Evolutionary conservation across 2,329 filamentous ascomycete genomes (phyloP).

Genomic region (Beauveria sp.): DNA sequence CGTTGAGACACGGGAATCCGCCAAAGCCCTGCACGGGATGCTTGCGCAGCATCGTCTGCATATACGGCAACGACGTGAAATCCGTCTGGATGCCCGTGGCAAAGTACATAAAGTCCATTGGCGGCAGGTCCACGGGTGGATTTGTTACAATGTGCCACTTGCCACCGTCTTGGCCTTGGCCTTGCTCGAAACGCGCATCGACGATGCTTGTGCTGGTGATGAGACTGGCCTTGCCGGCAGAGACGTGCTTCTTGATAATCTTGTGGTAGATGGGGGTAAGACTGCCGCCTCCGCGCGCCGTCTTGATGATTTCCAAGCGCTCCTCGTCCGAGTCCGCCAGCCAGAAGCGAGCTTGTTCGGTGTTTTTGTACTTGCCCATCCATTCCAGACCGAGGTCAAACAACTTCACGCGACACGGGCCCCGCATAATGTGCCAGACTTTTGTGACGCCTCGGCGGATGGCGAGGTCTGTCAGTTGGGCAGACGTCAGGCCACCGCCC

Average conservation of each 20-base stretch:
- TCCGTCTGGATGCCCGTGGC: slow-evolving; percentile 65
- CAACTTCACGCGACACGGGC: slow-evolving; percentile 54
- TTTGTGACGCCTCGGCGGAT: slow-evolving; percentile 57
- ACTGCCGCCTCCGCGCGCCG: slow-evolving; percentile 67
- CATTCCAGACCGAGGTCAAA: slow-evolving; percentile 72
- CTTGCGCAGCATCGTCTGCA: slow-evolving; percentile 50
- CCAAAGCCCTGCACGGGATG: slow-evolving; percentile 55
- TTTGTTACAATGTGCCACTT: slow-evolving; percentile 40
- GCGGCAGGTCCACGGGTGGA: slow-evolving; percentile 44
- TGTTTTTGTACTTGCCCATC: slow-evolving; percentile 78
- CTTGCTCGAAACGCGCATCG: slow-evolving; percentile 40
- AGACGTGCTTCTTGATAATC: slow-evolving; percentile 53
- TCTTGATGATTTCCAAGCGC: slow-evolving; percentile 55
- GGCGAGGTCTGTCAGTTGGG: slow-evolving; percentile 62
- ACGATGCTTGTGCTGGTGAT: slow-evolving; percentile 50
- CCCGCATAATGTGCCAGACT: slow-evolving; percentile 64
- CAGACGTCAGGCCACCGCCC: slow-evolving; percentile 68
- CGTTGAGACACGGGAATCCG: slow-evolving; percentile 64
- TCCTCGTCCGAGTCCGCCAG: slow-evolving; percentile 64
- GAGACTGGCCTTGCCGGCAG: slow-evolving; percentile 43
- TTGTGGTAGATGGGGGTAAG: slow-evolving; percentile 63
- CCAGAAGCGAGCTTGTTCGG: slow-evolving; percentile 71
- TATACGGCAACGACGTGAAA: slow-evolving; percentile 50
- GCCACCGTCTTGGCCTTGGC: slow-evolving; percentile 23
- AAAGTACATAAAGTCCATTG: slow-evolving; percentile 64